These are phyloP conservation scores for Syzygium grande DNA, from an alignment of 345 rosid species.

Conservation along the genomic window DNA sequence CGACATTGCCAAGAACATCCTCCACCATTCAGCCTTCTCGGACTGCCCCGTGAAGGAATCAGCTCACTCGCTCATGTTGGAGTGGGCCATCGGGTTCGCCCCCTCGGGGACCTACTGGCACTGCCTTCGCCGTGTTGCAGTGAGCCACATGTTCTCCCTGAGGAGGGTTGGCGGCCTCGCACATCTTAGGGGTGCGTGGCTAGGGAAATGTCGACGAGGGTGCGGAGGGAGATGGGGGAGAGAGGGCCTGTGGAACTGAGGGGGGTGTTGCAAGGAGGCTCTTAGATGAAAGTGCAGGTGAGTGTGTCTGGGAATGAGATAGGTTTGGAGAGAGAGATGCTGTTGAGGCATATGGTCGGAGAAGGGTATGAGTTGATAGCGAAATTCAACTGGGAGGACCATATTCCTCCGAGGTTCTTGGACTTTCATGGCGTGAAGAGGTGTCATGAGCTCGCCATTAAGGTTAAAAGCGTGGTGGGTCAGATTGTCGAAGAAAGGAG, in stretches of 20 bases:
- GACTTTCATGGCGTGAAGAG: conserved; percentile 52
- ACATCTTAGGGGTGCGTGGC: conserved; percentile 24
- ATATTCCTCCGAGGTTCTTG: conserved; percentile 37
- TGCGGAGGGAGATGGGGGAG: conserved; percentile 13
- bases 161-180: conserved; percentile 27
- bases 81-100: conserved; percentile 66
- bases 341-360: conserved; percentile 27
- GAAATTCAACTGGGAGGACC: conserved; percentile 45
- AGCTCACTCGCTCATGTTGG: conserved; percentile 50
- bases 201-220: conserved; percentile 19
- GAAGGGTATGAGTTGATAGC: conserved; percentile 51
- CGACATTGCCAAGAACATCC: conserved; percentile 50
- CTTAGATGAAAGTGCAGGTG: conserved; percentile 33
- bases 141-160: conserved; percentile 49
- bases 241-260: conserved; percentile 25
- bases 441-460: conserved; percentile 30
- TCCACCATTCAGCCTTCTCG: conserved; percentile 31
- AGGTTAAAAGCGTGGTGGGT: conserved; percentile 32
- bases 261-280: conserved; percentile 29
- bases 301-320: conserved; percentile 40
- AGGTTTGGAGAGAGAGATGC: conserved; percentile 1
- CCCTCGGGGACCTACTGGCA: conserved; percentile 51
- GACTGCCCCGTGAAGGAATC: conserved; percentile 60
- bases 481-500: conserved; percentile 30
- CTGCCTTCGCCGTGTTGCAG: conserved; percentile 38